phyloP scores from a whole-genome alignment of 495 filamentous ascomycete species.

The Penicillium chermesinum region DNA sequence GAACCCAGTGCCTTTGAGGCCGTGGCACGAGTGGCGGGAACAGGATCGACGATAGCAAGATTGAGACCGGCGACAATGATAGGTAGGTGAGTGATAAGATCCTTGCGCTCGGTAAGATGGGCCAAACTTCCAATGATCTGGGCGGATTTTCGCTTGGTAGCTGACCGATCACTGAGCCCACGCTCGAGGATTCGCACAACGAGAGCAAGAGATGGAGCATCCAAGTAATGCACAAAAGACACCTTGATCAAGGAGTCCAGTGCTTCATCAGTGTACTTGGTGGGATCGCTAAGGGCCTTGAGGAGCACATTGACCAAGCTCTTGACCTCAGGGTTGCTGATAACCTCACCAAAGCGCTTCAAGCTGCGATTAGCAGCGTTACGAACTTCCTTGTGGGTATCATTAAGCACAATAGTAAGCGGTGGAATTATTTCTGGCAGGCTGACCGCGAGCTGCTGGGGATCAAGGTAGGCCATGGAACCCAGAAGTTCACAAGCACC shows the following conservation, averaged over 20 bases:
- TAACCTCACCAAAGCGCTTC: slow-evolving; percentile 96
- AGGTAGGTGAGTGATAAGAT: slow-evolving; percentile 84
- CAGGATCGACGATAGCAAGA: slow-evolving; percentile 85
- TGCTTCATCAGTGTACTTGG: slow-evolving; percentile 94
- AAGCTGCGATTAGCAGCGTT: slow-evolving; percentile 87
- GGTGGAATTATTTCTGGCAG: slow-evolving; percentile 95
- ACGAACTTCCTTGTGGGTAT: slow-evolving; percentile 96
- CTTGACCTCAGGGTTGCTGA: slow-evolving; percentile 96
- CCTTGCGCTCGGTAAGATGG: slow-evolving; percentile 93
- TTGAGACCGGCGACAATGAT: slow-evolving; percentile 89
- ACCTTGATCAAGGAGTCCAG: slow-evolving; percentile 93
- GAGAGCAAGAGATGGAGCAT: slow-evolving; percentile 89
- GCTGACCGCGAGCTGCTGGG: slow-evolving; percentile 85
- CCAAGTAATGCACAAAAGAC: slow-evolving; percentile 91
- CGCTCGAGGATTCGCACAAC: slow-evolving; percentile 94
- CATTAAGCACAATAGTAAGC: slow-evolving; percentile 86
- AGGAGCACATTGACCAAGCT: slow-evolving; percentile 81
- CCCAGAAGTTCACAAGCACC: slow-evolving; percentile 93
- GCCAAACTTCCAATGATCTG: slow-evolving; percentile 97
- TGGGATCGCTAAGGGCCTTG: slow-evolving; percentile 95
- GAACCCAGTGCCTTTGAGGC: slow-evolving; percentile 95
- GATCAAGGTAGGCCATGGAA: slow-evolving; percentile 97
- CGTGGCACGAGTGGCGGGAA: slow-evolving; percentile 93
- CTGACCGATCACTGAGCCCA: slow-evolving; percentile 82
- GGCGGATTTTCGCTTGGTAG: slow-evolving; percentile 89